phyloP scores from a whole-genome alignment of 2,329 filamentous ascomycete genomes.

The Cercospora brassicicola region DNA sequence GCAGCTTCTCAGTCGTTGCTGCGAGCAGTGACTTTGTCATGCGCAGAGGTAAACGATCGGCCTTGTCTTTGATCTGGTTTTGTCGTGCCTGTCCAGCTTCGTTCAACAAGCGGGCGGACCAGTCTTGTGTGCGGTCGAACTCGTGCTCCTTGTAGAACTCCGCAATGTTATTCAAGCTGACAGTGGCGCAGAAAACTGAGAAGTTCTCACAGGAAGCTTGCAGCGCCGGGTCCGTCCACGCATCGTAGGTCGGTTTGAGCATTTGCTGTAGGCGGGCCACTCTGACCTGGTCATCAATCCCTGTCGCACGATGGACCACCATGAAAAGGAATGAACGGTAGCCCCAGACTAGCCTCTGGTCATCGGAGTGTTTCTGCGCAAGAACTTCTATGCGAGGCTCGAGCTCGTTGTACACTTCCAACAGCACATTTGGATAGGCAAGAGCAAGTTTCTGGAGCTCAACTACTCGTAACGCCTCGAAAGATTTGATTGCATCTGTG shows the following conservation, averaged over 20 bases:
- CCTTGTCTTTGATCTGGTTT: slow-evolving; percentile 71
- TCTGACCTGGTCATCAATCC: slow-evolving; percentile 69
- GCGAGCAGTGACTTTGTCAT: slow-evolving; percentile 89
- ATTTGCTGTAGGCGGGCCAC: slow-evolving; percentile 73
- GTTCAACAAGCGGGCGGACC: slow-evolving; percentile 76
- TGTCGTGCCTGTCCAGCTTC: slow-evolving; percentile 77
- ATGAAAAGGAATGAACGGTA: slow-evolving; percentile 91
- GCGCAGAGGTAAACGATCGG: slow-evolving; percentile 74
- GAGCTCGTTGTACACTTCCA: slow-evolving; percentile 81
- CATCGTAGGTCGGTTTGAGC: slow-evolving; percentile 74
- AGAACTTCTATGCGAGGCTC: slow-evolving; percentile 81
- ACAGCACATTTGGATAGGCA: slow-evolving; percentile 86
- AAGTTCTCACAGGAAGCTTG: slow-evolving; percentile 71
- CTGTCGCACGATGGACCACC: slow-evolving; percentile 80
- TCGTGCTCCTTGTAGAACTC: slow-evolving; percentile 72
- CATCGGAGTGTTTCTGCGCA: slow-evolving; percentile 67
- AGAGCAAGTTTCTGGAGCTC: slow-evolving; percentile 86
- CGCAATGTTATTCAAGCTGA: slow-evolving; percentile 78
- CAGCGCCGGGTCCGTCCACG: slow-evolving; percentile 74
- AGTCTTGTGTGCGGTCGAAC: slow-evolving; percentile 76
- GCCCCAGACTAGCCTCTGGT: slow-evolving; percentile 80
- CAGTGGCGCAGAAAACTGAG: slow-evolving; percentile 72
- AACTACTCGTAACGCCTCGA: slow-evolving; percentile 79
- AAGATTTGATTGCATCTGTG: slow-evolving; percentile 84
- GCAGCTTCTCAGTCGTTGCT: slow-evolving; percentile 85